These are phyloP conservation scores for Orbilia oligospora DNA, from an alignment of 2,329 filamentous ascomycete species.

Conservation along the genomic window DNA sequence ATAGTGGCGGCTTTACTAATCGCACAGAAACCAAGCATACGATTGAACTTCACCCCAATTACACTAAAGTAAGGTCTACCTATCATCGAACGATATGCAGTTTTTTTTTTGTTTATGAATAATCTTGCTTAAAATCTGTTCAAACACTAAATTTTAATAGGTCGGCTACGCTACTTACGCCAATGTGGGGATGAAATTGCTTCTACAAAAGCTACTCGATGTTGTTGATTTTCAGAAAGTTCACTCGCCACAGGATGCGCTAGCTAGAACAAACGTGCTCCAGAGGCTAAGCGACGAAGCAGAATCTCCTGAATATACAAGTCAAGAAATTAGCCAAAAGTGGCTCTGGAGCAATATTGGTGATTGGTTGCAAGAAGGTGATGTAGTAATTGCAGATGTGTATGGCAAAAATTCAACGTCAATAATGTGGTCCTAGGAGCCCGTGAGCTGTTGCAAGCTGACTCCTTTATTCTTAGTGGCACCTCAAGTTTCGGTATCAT, in stretches of 20 bases:
- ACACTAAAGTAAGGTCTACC: conserved; percentile 71
- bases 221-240: conserved; percentile 41
- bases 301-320: conserved; percentile 63
- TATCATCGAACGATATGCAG: too few relatives aligned
- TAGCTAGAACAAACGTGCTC: conserved; percentile 18
- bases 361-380: conserved; percentile 78
- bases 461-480: conserved; percentile 68
- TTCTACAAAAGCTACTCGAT: conserved; percentile 76
- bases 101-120: background rate
- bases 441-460: background rate
- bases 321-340: conserved; percentile 75
- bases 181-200: conserved; percentile 81
- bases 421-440: background rate
- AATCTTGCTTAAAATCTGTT: background rate
- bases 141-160: conserved; percentile 33
- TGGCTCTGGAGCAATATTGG: conserved; percentile 85
- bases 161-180: conserved; percentile 84
- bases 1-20: conserved; percentile 86
- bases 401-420: conserved; percentile 57
- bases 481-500: conserved; percentile 91
- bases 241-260: conserved; percentile 25
- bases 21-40: conserved; percentile 81
- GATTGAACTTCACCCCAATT: conserved; percentile 84
- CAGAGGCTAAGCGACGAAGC: conserved; percentile 71
- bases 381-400: conserved; percentile 88